Conservation (phyloP, 768 basidiomycete genomes). For the Hygrophorus russula region DNA sequence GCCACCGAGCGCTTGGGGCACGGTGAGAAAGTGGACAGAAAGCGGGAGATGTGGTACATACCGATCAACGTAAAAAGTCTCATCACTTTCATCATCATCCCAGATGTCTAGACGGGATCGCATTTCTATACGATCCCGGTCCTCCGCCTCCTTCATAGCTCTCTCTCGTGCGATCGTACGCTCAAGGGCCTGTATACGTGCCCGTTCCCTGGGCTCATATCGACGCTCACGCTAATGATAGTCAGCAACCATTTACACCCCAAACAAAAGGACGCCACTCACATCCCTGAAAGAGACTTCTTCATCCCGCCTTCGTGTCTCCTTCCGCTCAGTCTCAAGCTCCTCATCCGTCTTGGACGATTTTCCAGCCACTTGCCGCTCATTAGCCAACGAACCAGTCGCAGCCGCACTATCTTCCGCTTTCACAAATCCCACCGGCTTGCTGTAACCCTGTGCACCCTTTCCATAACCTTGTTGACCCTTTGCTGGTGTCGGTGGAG, state of each 20-base stretch:
- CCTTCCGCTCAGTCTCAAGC: constrained; percentile 72
- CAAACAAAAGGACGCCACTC: constrained; percentile 19
- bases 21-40: background rate
- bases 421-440: constrained; percentile 78
- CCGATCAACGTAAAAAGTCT: constrained; percentile 89
- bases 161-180: constrained; percentile 66
- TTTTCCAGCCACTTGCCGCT: constrained; percentile 22
- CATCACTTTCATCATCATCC: constrained; percentile 91
- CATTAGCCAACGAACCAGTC: constrained; percentile 18
- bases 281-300: constrained; percentile 84
- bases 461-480: constrained; percentile 47
- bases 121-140: constrained; percentile 72
- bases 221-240: constrained; percentile 70
- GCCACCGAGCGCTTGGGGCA: constrained; percentile 60
- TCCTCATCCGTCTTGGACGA: constrained; percentile 76
- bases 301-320: constrained; percentile 64
- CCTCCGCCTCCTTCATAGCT: constrained; percentile 63
- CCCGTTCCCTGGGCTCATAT: constrained; percentile 85
- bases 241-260: no score
- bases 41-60: constrained; percentile 21
- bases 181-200: constrained; percentile 67
- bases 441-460: constrained; percentile 66
- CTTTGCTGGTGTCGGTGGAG: constrained; percentile 18
- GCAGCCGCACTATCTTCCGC: constrained; percentile 32
- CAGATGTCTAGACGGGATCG: constrained; percentile 74